Evolutionary conservation across 2,329 filamentous ascomycete genomes (phyloP), one percentile per base, ranked within the genome.

Genomic region (Mariannaea elegans): DNA sequence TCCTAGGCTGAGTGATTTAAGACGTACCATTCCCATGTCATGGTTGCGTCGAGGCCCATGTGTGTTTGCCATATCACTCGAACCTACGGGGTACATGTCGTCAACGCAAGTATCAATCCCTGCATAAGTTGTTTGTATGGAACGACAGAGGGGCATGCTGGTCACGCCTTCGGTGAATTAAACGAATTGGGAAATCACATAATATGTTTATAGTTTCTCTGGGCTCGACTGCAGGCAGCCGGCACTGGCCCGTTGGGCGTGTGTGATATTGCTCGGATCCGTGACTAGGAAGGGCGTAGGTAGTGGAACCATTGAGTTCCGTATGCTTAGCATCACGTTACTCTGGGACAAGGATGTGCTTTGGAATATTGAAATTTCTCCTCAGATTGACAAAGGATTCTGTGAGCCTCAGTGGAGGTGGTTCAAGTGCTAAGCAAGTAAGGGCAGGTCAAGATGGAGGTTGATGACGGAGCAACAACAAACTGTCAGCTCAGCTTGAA

Each of bases 261-360:
- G 31, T 34, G 32, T 34, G 32, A 34, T 34, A 45, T 53, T 18
- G 24, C 14, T 58, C 56, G 41, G 48, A 14, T 21, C n/a, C 31
- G 23, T 23, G 19, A 46, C 59, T 31, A 36, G 18, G 53, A 45
- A 50, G 34, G 52, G 51, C 45, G 14, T 14, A 44, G 27, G 32
- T 10, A 21, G 65, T 66, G 58, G 48, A 59, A 50, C 61, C 18
- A 56, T 19, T 31, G 32, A 16, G 31, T 47, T 55, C 61, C 39
- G 47, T 39, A 23, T 42, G 21, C 27, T 29, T 54, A 34, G 41
- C 29, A 27, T 48, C 51, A 53, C 52, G 56, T 36, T 21, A 18
- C 31, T 42, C 14, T 46, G 39, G 12, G n/a, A n/a, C 13, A 44
- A 46, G 51, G 41, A 52, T 10, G 5, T 27, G 24, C 24, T 9